These are phyloP conservation scores for Cokeromyces recurvatus DNA, from an alignment of 371 early-diverging fungal species.

Conservation along the genomic window DNA sequence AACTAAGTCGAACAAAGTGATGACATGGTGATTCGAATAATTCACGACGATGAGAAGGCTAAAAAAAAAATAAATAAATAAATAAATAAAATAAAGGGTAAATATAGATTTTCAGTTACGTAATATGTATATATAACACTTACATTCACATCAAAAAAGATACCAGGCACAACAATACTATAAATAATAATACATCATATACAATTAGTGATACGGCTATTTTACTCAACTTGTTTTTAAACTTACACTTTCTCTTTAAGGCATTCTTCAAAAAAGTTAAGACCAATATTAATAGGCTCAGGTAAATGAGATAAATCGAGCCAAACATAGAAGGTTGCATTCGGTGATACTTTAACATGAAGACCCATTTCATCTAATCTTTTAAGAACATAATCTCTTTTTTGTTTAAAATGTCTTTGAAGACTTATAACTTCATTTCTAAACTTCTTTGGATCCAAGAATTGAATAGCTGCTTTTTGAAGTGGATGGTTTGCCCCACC, in stretches of 20 bases:
- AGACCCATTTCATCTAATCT: conserved; percentile 33
- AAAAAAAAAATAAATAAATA: background rate
- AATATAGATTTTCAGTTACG: background rate
- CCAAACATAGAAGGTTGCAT: conserved; percentile 53
- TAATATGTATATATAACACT: conserved; percentile 12
- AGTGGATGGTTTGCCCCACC: conserved; percentile 52
- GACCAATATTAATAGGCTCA: conserved; percentile 43
- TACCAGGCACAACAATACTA: conserved; percentile 47
- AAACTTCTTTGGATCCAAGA: conserved; percentile 36
- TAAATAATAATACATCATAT: background rate
- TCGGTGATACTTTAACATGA: conserved; percentile 31
- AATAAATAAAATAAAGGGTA: no score
- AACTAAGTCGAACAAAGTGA: conserved; percentile 47
- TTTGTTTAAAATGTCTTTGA: conserved; percentile 40
- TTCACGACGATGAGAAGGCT: conserved; percentile 51
- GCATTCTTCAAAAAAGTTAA: conserved; percentile 49
- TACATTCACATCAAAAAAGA: conserved; percentile 53
- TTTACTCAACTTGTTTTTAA: no score
- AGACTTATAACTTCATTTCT: conserved; percentile 36
- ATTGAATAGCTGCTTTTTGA: conserved; percentile 42
- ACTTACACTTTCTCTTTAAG: conserved; percentile 46
- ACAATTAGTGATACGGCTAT: no score
- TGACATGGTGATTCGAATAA: conserved; percentile 50
- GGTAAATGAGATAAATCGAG: conserved; percentile 38
- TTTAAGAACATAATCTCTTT: conserved; percentile 41